Evolutionary conservation across 148 eudicot genomes (phyloP).

Genomic region (Arbutus unedo): DNA sequence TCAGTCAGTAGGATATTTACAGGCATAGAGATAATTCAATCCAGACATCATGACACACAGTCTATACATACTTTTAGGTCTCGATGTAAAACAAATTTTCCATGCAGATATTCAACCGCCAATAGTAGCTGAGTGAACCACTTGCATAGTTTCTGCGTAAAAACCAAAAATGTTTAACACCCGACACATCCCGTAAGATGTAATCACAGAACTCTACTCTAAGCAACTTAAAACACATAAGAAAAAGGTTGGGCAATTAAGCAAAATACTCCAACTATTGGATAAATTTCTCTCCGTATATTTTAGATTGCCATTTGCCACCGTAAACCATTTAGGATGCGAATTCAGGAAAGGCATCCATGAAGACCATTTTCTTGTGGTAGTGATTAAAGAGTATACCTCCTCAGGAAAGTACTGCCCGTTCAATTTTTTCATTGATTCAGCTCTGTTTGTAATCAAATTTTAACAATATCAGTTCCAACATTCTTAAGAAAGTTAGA

Average conservation of each 20-base stretch:
- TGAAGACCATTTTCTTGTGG: neutral
- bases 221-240: constrained; percentile 5
- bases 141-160: constrained; percentile 71
- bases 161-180: neutral
- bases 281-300: neutral
- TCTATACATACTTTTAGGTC: constrained; percentile 73
- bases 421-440: constrained; percentile 80
- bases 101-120: constrained; percentile 95
- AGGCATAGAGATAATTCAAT: constrained; percentile 6
- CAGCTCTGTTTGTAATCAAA: constrained; percentile 56
- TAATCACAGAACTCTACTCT: neutral
- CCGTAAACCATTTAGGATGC: neutral
- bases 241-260: neutral
- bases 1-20: constrained; percentile 18
- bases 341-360: neutral
- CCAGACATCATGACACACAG: constrained; percentile 9
- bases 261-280: neutral
- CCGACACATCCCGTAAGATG: neutral
- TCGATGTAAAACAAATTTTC: constrained; percentile 88
- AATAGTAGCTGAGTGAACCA: constrained; percentile 87
- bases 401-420: constrained; percentile 88
- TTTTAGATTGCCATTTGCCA: neutral
- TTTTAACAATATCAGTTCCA: neutral
- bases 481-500: neutral
- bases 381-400: constrained; percentile 37